These are phyloP conservation scores for Mycogone perniciosa DNA, from an alignment of 2,329 filamentous ascomycete genomes.

Conservation along the genomic window DNA sequence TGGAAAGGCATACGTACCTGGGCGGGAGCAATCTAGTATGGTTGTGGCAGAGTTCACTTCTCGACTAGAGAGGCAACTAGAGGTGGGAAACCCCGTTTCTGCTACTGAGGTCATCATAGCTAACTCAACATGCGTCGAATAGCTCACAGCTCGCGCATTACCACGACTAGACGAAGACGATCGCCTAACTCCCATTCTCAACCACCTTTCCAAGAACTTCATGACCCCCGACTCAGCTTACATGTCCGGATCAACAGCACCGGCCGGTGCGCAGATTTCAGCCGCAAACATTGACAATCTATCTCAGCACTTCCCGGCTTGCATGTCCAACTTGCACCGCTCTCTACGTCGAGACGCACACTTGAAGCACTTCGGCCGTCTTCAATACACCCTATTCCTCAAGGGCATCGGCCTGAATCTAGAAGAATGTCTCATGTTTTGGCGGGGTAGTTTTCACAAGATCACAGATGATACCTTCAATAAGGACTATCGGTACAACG, in stretches of 20 bases:
- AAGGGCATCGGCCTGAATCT: slow-evolving; percentile 89
- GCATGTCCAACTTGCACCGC: slow-evolving; percentile 88
- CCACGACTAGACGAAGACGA: slow-evolving; percentile 95
- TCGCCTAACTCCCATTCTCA: slow-evolving; percentile 62
- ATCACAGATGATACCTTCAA: slow-evolving; percentile 93
- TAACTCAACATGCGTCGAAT: neutral
- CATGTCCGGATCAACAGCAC: slow-evolving; percentile 52
- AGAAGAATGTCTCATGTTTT: slow-evolving; percentile 90
- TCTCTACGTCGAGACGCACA: slow-evolving; percentile 82
- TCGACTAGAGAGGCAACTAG: slow-evolving; percentile 72
- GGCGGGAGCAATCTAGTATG: slow-evolving; percentile 80
- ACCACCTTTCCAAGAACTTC: slow-evolving; percentile 91
- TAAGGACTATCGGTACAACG: slow-evolving; percentile 95
- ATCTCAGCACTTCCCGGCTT: slow-evolving; percentile 77
- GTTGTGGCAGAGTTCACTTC: slow-evolving; percentile 80
- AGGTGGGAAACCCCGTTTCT: slow-evolving; percentile 45
- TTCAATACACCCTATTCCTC: slow-evolving; percentile 94
- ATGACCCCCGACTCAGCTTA: slow-evolving; percentile 84
- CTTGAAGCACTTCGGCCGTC: slow-evolving; percentile 84
- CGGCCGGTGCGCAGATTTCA: slow-evolving; percentile 66
- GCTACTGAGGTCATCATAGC: neutral
- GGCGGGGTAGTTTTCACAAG: slow-evolving; percentile 78
- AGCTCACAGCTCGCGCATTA: slow-evolving; percentile 84
- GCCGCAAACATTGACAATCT: slow-evolving; percentile 75
- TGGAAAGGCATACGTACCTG: slow-evolving; percentile 88